Percentiles rank a stretch among this genome's conserved stretches.
These are phyloP conservation scores for Dimargaris xerosporica DNA, from an alignment of 192 early-diverging fungal species.

Conservation along the genomic window DNA sequence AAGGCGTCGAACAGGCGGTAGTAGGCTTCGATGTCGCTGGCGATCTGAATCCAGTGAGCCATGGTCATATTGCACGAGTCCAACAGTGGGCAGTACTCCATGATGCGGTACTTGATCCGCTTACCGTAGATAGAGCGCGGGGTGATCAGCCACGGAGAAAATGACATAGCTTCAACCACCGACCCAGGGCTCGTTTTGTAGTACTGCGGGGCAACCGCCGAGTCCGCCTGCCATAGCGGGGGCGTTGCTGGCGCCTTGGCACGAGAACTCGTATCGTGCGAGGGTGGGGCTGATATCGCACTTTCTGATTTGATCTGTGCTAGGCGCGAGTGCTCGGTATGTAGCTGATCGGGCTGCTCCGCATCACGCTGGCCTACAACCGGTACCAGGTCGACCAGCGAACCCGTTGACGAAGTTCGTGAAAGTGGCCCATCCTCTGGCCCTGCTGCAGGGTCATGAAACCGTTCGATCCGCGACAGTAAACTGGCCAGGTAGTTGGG, in stretches of 20 bases:
- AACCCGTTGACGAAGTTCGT: background rate
- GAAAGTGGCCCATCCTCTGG: slow-evolving; percentile 12
- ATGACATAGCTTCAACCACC: slow-evolving; percentile 10
- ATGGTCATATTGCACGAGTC: slow-evolving; percentile 93
- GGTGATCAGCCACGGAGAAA: slow-evolving; percentile 55
- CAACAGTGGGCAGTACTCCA: slow-evolving; percentile 89
- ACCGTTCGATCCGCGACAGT: slow-evolving; percentile 55
- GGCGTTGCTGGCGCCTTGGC: too few relatives aligned
- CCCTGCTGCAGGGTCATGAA: slow-evolving; percentile 54
- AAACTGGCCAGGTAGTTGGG: slow-evolving; percentile 69
- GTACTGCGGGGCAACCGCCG: too few relatives aligned
- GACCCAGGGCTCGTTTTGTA: too few relatives aligned
- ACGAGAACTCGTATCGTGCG: too few relatives aligned
- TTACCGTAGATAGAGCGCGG: slow-evolving; percentile 81
- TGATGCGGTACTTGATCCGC: slow-evolving; percentile 81
- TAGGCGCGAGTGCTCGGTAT: too few relatives aligned
- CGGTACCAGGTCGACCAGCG: background rate
- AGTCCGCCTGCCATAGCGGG: too few relatives aligned
- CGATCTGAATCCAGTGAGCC: slow-evolving; percentile 87
- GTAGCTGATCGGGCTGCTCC: too few relatives aligned
- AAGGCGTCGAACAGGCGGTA: slow-evolving; percentile 90
- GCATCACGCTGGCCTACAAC: too few relatives aligned
- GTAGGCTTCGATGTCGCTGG: slow-evolving; percentile 87
- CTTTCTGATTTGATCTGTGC: too few relatives aligned
- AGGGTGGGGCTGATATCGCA: too few relatives aligned